Evolutionary conservation across 2,329 filamentous ascomycete species (phyloP), one percentile per base, ranked within the genome.

Genomic region (Clonostachys byssicola): DNA sequence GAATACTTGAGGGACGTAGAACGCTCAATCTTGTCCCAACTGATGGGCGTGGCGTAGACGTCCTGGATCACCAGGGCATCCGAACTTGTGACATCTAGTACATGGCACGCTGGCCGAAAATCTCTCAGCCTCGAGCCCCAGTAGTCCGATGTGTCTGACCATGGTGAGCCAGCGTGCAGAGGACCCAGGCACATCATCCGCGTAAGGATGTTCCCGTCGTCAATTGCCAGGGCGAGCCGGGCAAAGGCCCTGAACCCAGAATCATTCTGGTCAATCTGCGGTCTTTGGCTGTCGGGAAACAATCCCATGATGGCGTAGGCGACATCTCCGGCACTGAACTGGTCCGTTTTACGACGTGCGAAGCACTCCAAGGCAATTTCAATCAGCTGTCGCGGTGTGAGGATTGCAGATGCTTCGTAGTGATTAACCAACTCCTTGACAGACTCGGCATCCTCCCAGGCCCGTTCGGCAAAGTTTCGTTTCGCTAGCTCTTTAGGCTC

Each of bases 251-350:
- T 66, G 48, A 77, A 75, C 0, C 60, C 66, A 5, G 66, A 60
- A 48, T 76, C 72, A 0, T 53, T 59, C 2, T 55, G 55, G 42
- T 68, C 58, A 5, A 73, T 60, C 14, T 53, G 53, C 0, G 70
- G 72, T 8, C 72, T 55, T 12, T 66, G 60, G 7, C 68, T 60
- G 4, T 70, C 51, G 5, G 53, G 50, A 5, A 56, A 40, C 9
- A 76, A 60, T 4, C 72, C 72, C 71, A 74, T 75, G 20, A 75
- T 54, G 1, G 70, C 71, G 43, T 75, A 75, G 10, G 66, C 62
- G 12, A 69, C 57, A 45, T 75, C 72, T 2, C 69, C 71, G 0
- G 52, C 51, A 10, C 62, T 60, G 46, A 68, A 65, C 43, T 65
- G 54, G 3, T 56, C 56, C 1, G 66, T 72, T 3, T 62, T 47